Evolutionary conservation across 2,329 filamentous ascomycete species (phyloP), one percentile per base, ranked within the genome.

Genomic region (Cordyceps pruinosa): DNA sequence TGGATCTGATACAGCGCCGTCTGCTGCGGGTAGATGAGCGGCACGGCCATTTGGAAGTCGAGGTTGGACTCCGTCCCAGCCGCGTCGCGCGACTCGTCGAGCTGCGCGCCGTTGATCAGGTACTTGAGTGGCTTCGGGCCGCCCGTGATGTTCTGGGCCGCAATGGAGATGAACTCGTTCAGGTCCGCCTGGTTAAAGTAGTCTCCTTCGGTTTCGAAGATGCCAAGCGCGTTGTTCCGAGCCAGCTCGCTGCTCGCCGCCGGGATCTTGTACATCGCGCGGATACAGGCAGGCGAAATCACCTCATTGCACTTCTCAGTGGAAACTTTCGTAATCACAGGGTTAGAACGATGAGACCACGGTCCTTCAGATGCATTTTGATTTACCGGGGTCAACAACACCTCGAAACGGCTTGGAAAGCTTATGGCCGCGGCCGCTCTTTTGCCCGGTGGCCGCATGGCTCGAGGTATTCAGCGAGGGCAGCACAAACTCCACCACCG

Each of bases 231-330:
- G 61, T 76, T 76, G 37, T 66, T 37, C 17, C 13, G 13, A 13
- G 8, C 65, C 3, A 26, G 4, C 13, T 17, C 17, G 47, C 32
- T 23, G 34, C 32, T 50, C 4, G 32, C 10, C 1, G 15, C 8
- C 5, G 71, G 69, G 46, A 76, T 71, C 45, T 70, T 68, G 62
- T 76, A 76, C 37, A 79, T 66, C 2, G 77, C 73, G 30, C 74
- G 72, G 30, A 82, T 70, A 61, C 82, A 85, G 41, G 75, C 74
- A 1, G 80, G 79, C 1, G 80, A 83, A 60, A 84, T 81, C 63
- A 78, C 74, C 15, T 70, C 66, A 60, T 80, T 75, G 63, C 82
- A 85, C 4, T 6, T 45, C 1, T 42, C 28, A 19, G 23, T n/a
- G 4, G 47, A 25, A 13, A 10, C 32, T 50, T 32, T 46, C 9